Conservation (phyloP, 2,329 filamentous ascomycete genomes). For the Fusarium mundagurra region DNA sequence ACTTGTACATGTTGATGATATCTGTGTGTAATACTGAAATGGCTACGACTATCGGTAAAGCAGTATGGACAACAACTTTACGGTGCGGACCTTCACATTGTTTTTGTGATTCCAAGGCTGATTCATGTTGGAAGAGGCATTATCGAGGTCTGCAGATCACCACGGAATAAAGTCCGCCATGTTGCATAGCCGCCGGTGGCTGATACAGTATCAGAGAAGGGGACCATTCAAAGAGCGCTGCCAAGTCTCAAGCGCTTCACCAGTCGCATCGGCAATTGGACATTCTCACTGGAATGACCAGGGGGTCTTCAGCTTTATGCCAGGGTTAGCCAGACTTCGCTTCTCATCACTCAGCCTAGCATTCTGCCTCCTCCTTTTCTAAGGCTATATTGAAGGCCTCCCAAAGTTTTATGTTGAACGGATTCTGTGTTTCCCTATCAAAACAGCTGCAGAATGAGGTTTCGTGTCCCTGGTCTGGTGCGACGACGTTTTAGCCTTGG, state of each 20-base stretch:
- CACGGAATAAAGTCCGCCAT: background rate
- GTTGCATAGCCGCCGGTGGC: background rate
- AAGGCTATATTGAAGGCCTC: background rate
- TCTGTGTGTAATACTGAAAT: too few relatives aligned
- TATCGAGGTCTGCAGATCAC: background rate
- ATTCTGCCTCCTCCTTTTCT: background rate
- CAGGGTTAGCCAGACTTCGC: background rate
- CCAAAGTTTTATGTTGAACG: accelerated
- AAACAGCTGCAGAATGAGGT: too few relatives aligned
- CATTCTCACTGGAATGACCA: background rate
- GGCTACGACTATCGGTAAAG: too few relatives aligned
- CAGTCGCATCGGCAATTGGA: background rate
- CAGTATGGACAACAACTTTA: background rate
- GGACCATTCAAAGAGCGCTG: background rate
- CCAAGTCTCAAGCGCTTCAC: background rate
- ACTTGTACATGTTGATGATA: background rate
- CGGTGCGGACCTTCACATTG: too few relatives aligned
- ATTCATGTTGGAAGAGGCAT: background rate
- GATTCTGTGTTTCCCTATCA: accelerated
- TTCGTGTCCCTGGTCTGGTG: too few relatives aligned
- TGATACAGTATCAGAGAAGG: background rate
- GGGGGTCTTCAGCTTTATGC: background rate
- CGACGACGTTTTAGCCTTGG: background rate
- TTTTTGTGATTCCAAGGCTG: background rate
- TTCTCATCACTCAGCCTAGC: background rate